Evolutionary conservation across 352 stramenopile genomes (phyloP).

Genomic region (Phytopythium vexans): DNA sequence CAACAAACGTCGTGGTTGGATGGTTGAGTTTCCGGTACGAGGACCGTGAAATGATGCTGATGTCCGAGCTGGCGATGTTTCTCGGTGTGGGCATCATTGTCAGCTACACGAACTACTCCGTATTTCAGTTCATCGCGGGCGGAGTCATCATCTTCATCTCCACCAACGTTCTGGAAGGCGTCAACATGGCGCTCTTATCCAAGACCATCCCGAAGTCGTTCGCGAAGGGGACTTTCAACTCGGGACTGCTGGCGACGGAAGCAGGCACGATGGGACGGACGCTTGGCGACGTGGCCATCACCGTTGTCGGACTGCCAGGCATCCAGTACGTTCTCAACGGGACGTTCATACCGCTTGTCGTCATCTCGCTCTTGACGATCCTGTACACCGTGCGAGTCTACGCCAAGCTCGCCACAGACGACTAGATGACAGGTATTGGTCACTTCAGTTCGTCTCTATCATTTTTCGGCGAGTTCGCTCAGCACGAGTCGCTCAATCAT

Average conservation of each 20-base stretch:
- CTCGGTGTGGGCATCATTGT: slow-evolving; percentile 88
- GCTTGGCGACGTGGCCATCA: slow-evolving; percentile 85
- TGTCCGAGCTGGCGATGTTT: slow-evolving; percentile 85
- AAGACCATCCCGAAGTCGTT: slow-evolving; percentile 94
- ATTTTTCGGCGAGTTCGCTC: not conserved
- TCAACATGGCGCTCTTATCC: slow-evolving; percentile 91
- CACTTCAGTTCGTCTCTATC: no score
- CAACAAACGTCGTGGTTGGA: slow-evolving; percentile 88
- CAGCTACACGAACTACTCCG: slow-evolving; percentile 81
- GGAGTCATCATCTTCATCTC: slow-evolving; percentile 91
- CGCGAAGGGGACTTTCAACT: slow-evolving; percentile 93
- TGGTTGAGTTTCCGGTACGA: slow-evolving; percentile 88
- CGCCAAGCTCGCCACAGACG: slow-evolving; percentile 54
- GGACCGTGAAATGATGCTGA: slow-evolving; percentile 90
- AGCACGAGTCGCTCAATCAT: no score
- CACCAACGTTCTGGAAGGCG: slow-evolving; percentile 91
- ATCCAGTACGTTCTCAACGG: slow-evolving; percentile 86
- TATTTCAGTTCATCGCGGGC: slow-evolving; percentile 83
- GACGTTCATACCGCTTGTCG: slow-evolving; percentile 70
- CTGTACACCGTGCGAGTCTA: slow-evolving; percentile 75
- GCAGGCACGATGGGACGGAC: slow-evolving; percentile 89
- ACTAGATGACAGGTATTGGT: slow-evolving; percentile 18
- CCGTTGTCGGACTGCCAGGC: slow-evolving; percentile 70
- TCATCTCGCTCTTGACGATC: slow-evolving; percentile 50
- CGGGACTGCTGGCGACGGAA: slow-evolving; percentile 91